Conservation (phyloP, 495 filamentous ascomycete species). For the Hypoxylon rickii region DNA sequence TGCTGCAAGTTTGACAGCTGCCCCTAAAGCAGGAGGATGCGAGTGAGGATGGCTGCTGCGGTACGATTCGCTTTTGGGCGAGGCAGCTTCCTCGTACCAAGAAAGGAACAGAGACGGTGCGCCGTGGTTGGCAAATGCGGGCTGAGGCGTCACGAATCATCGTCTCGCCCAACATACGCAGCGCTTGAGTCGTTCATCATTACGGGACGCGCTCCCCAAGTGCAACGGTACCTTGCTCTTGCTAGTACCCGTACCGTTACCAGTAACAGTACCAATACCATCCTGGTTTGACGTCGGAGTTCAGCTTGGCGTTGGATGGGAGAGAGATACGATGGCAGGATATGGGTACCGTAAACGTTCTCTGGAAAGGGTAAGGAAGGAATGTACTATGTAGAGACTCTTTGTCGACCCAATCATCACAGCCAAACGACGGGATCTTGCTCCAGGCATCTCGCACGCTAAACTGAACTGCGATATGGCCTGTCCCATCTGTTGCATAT, state of each 20-base stretch:
- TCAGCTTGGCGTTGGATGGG: background rate
- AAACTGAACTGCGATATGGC: slow-evolving; percentile 25
- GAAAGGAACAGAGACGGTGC: background rate
- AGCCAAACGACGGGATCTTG: slow-evolving; percentile 29
- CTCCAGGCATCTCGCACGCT: slow-evolving; percentile 26
- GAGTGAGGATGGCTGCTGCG: background rate
- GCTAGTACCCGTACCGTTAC: too few species aligned
- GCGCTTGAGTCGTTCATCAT: slow-evolving; percentile 13
- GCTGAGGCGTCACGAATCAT: slow-evolving; percentile 19
- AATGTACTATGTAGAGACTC: too few species aligned
- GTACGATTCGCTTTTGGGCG: background rate
- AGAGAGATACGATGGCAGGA: background rate
- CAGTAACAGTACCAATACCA: slow-evolving; percentile 6
- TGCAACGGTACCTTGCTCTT: slow-evolving; percentile 12
- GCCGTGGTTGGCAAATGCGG: slow-evolving; percentile 4
- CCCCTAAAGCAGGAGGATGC: slow-evolving; percentile 1
- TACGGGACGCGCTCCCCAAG: slow-evolving; percentile 14
- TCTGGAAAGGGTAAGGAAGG: too few species aligned
- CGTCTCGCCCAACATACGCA: slow-evolving; percentile 1
- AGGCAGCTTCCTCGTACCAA: slow-evolving; percentile 1
- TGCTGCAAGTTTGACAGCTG: slow-evolving; percentile 41
- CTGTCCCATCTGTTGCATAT: slow-evolving; percentile 30
- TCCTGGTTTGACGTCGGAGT: slow-evolving; percentile 2
- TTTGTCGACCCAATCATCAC: too few species aligned
- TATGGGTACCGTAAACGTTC: too few species aligned